Evolutionary conservation across 495 filamentous ascomycete genomes (phyloP).

Genomic region (Aspergillus sparsus): DNA sequence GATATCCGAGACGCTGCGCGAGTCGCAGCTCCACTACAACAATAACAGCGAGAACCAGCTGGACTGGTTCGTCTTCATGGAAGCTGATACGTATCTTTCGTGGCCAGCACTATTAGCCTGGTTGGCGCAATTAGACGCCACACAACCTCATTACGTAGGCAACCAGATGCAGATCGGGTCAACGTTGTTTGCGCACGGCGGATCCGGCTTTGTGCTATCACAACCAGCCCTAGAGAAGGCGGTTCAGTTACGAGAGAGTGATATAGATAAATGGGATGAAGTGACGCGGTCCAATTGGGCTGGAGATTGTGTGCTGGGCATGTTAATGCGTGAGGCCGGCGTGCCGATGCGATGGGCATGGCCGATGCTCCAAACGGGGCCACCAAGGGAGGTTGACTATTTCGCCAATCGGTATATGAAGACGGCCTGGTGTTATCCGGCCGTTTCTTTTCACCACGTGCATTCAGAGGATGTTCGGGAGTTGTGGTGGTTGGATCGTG

Average conservation of each 20-base stretch:
- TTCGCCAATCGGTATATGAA: slow-evolving; percentile 36
- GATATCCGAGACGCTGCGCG: slow-evolving; percentile 54
- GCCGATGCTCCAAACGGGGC: slow-evolving; percentile 38
- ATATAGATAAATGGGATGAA: slow-evolving; percentile 32
- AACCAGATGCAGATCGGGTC: slow-evolving; percentile 49
- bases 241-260: slow-evolving; percentile 19
- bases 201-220: slow-evolving; percentile 61
- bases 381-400: slow-evolving; percentile 43
- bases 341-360: slow-evolving; percentile 38
- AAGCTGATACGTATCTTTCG: slow-evolving; percentile 66
- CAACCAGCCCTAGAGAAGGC: slow-evolving; percentile 35
- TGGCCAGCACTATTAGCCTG: slow-evolving; percentile 64
- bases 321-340: slow-evolving; percentile 39
- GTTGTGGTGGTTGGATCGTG: slow-evolving; percentile 43
- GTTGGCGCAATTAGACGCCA: slow-evolving; percentile 50
- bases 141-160: slow-evolving; percentile 55
- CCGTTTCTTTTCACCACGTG: slow-evolving; percentile 52
- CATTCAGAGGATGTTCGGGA: slow-evolving; percentile 38
- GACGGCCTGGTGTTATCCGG: slow-evolving; percentile 52
- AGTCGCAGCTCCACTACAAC: slow-evolving; percentile 41
- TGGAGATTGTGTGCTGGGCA: slow-evolving; percentile 49
- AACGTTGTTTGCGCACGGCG: slow-evolving; percentile 63
- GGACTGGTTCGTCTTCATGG: slow-evolving; percentile 70
- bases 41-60: slow-evolving; percentile 14
- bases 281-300: slow-evolving; percentile 39